Conservation (phyloP, 1,284 basidiomycete genomes). For the Waitea zeae region DNA sequence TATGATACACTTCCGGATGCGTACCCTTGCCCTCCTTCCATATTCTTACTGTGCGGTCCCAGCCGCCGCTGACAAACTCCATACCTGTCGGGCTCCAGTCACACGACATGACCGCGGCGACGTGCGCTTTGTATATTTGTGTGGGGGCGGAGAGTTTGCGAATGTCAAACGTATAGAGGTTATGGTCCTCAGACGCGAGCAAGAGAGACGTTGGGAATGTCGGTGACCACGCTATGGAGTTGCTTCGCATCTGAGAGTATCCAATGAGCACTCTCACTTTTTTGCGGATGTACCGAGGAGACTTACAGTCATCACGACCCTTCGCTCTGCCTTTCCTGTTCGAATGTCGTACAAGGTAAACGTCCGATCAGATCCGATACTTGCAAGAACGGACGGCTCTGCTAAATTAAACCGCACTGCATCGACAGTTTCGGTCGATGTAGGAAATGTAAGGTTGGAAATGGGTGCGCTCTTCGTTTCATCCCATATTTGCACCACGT, state of each 20-base stretch:
- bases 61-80: slow-evolving; percentile 91
- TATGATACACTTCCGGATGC: slow-evolving; percentile 87
- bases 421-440: slow-evolving; percentile 74
- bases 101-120: slow-evolving; percentile 87
- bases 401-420: slow-evolving; percentile 86
- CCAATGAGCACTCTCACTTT: slow-evolving; percentile 1
- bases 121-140: slow-evolving; percentile 96
- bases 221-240: slow-evolving; percentile 89
- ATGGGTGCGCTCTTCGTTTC: slow-evolving; percentile 77
- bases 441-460: slow-evolving; percentile 71
- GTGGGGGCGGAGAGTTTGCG: slow-evolving; percentile 71
- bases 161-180: slow-evolving; percentile 96
- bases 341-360: slow-evolving; percentile 94
- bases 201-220: slow-evolving; percentile 86
- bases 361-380: slow-evolving; percentile 86
- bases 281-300: slow-evolving; percentile 2
- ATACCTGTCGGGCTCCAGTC: slow-evolving; percentile 94
- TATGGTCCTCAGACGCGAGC: slow-evolving; percentile 95
- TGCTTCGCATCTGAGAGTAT: slow-evolving; percentile 56
- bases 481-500: slow-evolving; percentile 94
- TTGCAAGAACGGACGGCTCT: slow-evolving; percentile 86
- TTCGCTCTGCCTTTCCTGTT: slow-evolving; percentile 85
- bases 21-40: slow-evolving; percentile 85
- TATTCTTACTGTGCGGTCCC: slow-evolving; percentile 88
- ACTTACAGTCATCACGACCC: slow-evolving; percentile 74